Evolutionary conservation across 176 grass and related monocot genomes (phyloP), one percentile per base, ranked within the genome.

Genomic region (Ensete ventricosum): DNA sequence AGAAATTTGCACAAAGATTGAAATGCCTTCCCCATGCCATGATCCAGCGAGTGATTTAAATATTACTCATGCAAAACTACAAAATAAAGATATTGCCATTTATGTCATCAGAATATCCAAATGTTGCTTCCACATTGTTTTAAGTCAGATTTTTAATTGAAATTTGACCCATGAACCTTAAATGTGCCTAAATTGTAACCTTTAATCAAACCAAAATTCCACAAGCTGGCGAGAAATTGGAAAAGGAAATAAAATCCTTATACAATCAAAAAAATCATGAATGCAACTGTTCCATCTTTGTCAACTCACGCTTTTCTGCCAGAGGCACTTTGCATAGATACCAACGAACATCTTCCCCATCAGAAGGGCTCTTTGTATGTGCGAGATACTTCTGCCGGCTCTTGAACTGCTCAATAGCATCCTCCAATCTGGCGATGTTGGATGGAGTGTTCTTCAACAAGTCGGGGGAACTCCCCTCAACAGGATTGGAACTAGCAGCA

Each of bases 311-410:
- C 91, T 73, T 89, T 55, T 91, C 80, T 48, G 34, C 80, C 9
- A 99, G 88, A 51, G 90, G 95, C 69, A 93, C 72, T 82, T 91
- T 99, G 86, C 88, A 89, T 64, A 94, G 94, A 80, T 89, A 99
- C 95, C 90, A 99, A 26, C 95, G 88, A 54, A 99, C 88, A 66
- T 91, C 90, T 52, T 91, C 78, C 54, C 90, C 88, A 55, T 94
- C 90, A 20, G 95, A 99, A 73, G 90, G 88, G 84, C 95, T 99
- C 64, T 89, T 94, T 70, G 95, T 99, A 79, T 75, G 78, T 51
- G 90, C 86, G 3, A 87, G 90, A 78, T 99, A 99, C 78, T 99
- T 99, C 65, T 74, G 80, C 9, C 82, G 88, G 25, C 83, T 86
- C 11, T 88, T 80, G 69, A 78, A 91, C 65, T 91, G 60, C 73